Evolutionary conservation across 2,329 filamentous ascomycete genomes (phyloP).

Genomic region (Diatrype stigma): DNA sequence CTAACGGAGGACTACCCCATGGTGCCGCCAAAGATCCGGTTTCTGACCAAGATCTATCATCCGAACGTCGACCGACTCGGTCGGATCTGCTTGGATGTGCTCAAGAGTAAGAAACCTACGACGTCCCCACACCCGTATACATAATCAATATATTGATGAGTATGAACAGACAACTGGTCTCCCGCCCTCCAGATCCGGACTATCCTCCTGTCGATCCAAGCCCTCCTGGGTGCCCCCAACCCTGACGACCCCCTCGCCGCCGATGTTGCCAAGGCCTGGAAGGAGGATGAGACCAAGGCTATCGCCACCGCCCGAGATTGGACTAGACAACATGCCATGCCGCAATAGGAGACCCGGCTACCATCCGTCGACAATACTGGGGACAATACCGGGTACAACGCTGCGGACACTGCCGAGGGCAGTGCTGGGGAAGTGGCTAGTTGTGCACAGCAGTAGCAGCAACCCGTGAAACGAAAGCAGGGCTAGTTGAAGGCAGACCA

Average conservation of each 20-base stretch:
- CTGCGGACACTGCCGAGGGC: too few relatives aligned
- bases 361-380: conserved; percentile 4
- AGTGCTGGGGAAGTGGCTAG: too few relatives aligned
- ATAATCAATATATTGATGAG: conserved; percentile 98
- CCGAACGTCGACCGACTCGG: conserved; percentile 98
- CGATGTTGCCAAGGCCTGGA: conserved; percentile 97
- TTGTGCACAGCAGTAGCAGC: too few relatives aligned
- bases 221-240: conserved; percentile 90
- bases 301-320: conserved; percentile 91
- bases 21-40: conserved; percentile 97
- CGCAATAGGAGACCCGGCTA: conserved; percentile 8
- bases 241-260: conserved; percentile 98
- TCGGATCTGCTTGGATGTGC: conserved; percentile 91
- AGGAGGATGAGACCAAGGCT: conserved; percentile 88
- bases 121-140: too few relatives aligned
- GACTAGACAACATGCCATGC: conserved; percentile 77
- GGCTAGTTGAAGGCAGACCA: too few relatives aligned
- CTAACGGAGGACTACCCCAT: conserved; percentile 98
- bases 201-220: conserved; percentile 97
- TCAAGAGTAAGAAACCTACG: conserved; percentile 92
- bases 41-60: conserved; percentile 98
- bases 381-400: too few relatives aligned
- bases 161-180: conserved; percentile 91
- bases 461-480: too few relatives aligned
- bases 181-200: conserved; percentile 96